Evolutionary conservation across 1,139 yeast species (phyloP), one percentile per base, ranked within the genome.

Genomic region (Arxiozyma telluris): DNA sequence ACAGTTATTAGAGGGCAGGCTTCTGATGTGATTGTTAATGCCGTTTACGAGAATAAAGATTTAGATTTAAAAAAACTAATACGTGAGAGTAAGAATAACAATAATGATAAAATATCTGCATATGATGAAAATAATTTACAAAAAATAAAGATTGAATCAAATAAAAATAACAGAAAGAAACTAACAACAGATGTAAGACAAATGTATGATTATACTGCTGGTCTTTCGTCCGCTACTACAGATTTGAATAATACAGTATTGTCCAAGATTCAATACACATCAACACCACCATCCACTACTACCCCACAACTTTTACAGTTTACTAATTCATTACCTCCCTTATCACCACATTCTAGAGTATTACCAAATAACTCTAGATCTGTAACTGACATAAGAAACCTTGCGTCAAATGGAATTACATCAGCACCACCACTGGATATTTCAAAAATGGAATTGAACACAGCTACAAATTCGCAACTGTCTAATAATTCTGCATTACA

Each of bases 1-100:
- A 83, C 83, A 60, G 86, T 85, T 11, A 89, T 83, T 1, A 71
- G 87, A 59, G 85, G 84, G 4, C 63, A 61, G 49, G 71, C 71
- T 4, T 54, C 64, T 1, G 64, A 62, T 20, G 62, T 58, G 25
- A 64, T 68, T 30, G 58, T 58, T 3, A 58, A 57, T 41, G 72
- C 71, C 4, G 71, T 69, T 6, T 63, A 67, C 50, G 69, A 64
- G 50, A 65, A 65, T 48, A 65, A 68, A 50, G 64, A 67, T 53
- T 64, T 67, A 21, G 64, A 59, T 42, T 50, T 68, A 30, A 57
- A 62, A 9, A 7, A 38, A 7, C 46, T 23, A 6, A 45, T 25
- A 17, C 22, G 20, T 25, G 25, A 41, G 2, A 15, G 42, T 4
- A 41, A 48, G 6, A 41, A 17, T 9, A 34, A 34, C 39, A 47